Percentiles rank a stretch among this genome's conserved stretches.
phyloP scores from a whole-genome alignment of 768 basidiomycete genomes.

The Leccinum pellstonianum region DNA sequence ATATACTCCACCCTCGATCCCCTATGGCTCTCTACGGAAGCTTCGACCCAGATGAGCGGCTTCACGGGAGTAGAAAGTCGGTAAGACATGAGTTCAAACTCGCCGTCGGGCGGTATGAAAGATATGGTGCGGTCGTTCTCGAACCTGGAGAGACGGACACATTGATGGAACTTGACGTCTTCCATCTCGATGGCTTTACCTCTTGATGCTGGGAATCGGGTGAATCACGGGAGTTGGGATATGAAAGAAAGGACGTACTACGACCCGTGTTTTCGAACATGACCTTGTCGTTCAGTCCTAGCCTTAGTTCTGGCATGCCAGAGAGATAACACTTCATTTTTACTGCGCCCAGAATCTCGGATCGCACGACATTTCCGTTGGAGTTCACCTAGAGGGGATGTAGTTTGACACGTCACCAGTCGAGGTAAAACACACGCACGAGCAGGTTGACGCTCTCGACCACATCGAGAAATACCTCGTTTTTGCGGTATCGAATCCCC shows the following conservation, averaged over 20 bases:
- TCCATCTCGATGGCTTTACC: slow-evolving; percentile 99
- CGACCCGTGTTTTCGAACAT: slow-evolving; percentile 99
- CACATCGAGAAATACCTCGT: slow-evolving; percentile 98
- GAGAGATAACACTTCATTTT: slow-evolving; percentile 99
- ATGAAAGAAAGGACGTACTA: slow-evolving; percentile 52
- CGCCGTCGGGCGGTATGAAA: slow-evolving; percentile 98
- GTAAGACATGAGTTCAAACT: slow-evolving; percentile 98
- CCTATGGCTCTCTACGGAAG: slow-evolving; percentile 89
- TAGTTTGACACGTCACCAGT: background rate
- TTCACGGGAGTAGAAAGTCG: slow-evolving; percentile 96
- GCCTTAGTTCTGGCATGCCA: slow-evolving; percentile 97
- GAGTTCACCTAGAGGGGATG: slow-evolving; percentile 76
- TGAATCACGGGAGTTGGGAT: background rate
- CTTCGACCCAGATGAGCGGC: slow-evolving; percentile 93
- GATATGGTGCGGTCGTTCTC: slow-evolving; percentile 99
- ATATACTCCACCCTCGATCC: slow-evolving; percentile 95
- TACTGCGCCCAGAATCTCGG: slow-evolving; percentile 96
- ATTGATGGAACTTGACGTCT: slow-evolving; percentile 99
- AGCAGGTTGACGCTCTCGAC: slow-evolving; percentile 96
- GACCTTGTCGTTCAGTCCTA: slow-evolving; percentile 98
- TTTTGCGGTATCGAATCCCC: slow-evolving; percentile 96
- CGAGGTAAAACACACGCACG: slow-evolving; percentile 43
- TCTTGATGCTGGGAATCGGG: slow-evolving; percentile 40
- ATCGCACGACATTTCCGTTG: slow-evolving; percentile 94
- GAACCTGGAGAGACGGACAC: slow-evolving; percentile 93